phyloP scores from a whole-genome alignment of 1,139 yeast species.

The Yamadazyma blattariae region DNA sequence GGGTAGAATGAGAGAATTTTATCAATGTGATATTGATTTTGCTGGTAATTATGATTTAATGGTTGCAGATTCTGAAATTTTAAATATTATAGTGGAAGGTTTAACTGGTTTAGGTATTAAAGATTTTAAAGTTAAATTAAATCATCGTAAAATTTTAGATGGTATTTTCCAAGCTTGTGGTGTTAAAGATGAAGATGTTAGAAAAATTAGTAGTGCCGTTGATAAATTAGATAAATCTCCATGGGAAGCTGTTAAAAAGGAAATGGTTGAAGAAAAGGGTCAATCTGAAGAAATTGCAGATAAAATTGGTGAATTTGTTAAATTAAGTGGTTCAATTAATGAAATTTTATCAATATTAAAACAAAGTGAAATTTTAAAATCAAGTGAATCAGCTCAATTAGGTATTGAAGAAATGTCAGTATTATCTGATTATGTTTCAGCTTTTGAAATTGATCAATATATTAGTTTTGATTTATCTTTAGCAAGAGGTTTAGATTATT shows the following conservation, averaged over 20 bases:
- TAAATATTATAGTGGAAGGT: conserved; percentile 81
- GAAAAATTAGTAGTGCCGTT: conserved; percentile 91
- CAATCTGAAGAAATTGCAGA: conserved; percentile 92
- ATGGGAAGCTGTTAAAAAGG: conserved; percentile 91
- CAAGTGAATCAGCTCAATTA: conserved; percentile 68
- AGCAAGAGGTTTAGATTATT: conserved; percentile 96
- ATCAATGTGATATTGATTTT: conserved; percentile 96
- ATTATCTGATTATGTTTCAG: conserved; percentile 74
- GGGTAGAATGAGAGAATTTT: conserved; percentile 98
- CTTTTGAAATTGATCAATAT: conserved; percentile 63
- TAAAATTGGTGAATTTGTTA: conserved; percentile 86
- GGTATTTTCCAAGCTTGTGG: conserved; percentile 96
- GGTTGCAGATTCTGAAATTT: conserved; percentile 94
- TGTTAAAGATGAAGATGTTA: conserved; percentile 87
- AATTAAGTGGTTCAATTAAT: conserved; percentile 70
- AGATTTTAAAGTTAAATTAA: conserved; percentile 87
- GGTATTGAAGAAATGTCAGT: conserved; percentile 81
- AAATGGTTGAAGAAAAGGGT: conserved; percentile 86
- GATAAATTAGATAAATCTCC: conserved; percentile 94
- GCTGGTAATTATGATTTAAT: conserved; percentile 90
- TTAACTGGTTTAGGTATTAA: conserved; percentile 76
- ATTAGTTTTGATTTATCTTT: conserved; percentile 87
- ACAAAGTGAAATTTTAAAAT: conserved; percentile 52
- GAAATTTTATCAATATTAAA: conserved; percentile 62
- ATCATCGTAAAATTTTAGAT: conserved; percentile 92